Percentiles rank a stretch among this genome's conserved stretches.
These are phyloP conservation scores for Mycena maculata DNA, from an alignment of 768 basidiomycete species.

Conservation along the genomic window DNA sequence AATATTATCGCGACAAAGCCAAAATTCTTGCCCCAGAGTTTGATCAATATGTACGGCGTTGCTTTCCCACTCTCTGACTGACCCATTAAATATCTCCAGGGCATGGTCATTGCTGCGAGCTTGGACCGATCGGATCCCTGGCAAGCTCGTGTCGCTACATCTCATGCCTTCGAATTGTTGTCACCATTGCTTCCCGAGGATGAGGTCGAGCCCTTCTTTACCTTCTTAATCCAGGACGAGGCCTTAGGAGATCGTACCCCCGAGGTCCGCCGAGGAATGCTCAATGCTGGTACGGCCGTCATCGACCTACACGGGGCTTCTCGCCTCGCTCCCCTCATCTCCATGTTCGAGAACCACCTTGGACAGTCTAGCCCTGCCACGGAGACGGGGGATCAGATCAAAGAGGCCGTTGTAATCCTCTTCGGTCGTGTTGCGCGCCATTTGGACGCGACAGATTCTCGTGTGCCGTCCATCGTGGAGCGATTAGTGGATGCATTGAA, in stretches of 20 bases:
- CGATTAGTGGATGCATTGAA: slow-evolving; percentile 89
- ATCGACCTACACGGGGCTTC: slow-evolving; percentile 86
- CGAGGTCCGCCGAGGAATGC: slow-evolving; percentile 88
- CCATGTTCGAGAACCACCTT: slow-evolving; percentile 85
- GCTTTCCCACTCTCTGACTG: slow-evolving; percentile 43
- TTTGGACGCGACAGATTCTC: slow-evolving; percentile 78
- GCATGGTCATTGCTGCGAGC: slow-evolving; percentile 91
- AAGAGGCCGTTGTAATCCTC: slow-evolving; percentile 94
- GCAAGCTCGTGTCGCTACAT: slow-evolving; percentile 82
- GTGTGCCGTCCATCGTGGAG: slow-evolving; percentile 85
- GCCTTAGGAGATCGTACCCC: slow-evolving; percentile 88
- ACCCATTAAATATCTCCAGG: slow-evolving; percentile 57
- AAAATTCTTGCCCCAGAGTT: slow-evolving; percentile 91
- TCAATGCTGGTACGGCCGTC: slow-evolving; percentile 83
- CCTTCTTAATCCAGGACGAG: slow-evolving; percentile 86
- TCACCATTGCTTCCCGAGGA: slow-evolving; percentile 72
- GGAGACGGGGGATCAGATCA: slow-evolving; percentile 87
- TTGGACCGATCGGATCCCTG: slow-evolving; percentile 92
- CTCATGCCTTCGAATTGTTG: slow-evolving; percentile 72
- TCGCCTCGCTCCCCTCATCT: slow-evolving; percentile 78
- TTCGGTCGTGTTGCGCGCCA: slow-evolving; percentile 94
- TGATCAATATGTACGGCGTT: slow-evolving; percentile 90
- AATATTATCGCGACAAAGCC: slow-evolving; percentile 89
- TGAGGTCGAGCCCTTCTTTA: slow-evolving; percentile 80
- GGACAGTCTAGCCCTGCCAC: slow-evolving; percentile 63